Conservation (phyloP, 2,329 filamentous ascomycete species). For the Ilyonectria mors-panacis region DNA sequence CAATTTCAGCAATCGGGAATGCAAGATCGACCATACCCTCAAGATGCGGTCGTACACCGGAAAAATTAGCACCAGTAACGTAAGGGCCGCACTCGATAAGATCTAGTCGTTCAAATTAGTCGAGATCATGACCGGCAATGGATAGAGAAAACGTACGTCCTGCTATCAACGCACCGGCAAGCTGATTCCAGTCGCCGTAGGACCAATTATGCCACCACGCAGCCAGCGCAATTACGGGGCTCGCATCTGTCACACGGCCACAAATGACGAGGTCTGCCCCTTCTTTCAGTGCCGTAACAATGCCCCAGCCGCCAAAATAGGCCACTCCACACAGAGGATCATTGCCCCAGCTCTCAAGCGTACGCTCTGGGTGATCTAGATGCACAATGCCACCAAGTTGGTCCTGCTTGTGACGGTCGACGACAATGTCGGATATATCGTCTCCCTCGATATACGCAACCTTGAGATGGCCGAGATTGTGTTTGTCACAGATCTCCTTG, state of each 20-base stretch:
- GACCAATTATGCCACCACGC: slow-evolving; percentile 26
- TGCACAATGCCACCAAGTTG: slow-evolving; percentile 17
- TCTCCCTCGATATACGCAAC: slow-evolving; percentile 18
- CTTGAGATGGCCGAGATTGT: slow-evolving; percentile 8
- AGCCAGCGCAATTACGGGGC: slow-evolving; percentile 19
- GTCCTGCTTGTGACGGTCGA: neutral
- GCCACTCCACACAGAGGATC: slow-evolving; percentile 19
- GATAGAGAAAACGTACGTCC: slow-evolving; percentile 10
- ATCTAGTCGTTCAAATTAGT: slow-evolving; percentile 3
- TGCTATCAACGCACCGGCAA: slow-evolving; percentile 14
- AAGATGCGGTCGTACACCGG: slow-evolving; percentile 4
- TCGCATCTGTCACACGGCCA: slow-evolving; percentile 21
- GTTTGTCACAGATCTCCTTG: slow-evolving; percentile 11
- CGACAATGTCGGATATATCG: slow-evolving; percentile 11
- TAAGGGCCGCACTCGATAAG: slow-evolving; percentile 22
- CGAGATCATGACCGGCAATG: neutral
- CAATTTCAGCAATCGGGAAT: slow-evolving; percentile 24
- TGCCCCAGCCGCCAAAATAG: slow-evolving; percentile 25
- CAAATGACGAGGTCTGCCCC: slow-evolving; percentile 22
- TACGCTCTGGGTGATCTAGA: slow-evolving; percentile 16
- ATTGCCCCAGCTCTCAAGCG: slow-evolving; percentile 3
- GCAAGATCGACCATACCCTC: slow-evolving; percentile 21
- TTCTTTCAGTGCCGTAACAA: slow-evolving; percentile 9
- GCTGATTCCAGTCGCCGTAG: slow-evolving; percentile 6
- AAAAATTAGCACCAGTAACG: slow-evolving; percentile 21